These are phyloP conservation scores for Monosporozyma solicola DNA, from an alignment of 805 yeast species.

Conservation along the genomic window DNA sequence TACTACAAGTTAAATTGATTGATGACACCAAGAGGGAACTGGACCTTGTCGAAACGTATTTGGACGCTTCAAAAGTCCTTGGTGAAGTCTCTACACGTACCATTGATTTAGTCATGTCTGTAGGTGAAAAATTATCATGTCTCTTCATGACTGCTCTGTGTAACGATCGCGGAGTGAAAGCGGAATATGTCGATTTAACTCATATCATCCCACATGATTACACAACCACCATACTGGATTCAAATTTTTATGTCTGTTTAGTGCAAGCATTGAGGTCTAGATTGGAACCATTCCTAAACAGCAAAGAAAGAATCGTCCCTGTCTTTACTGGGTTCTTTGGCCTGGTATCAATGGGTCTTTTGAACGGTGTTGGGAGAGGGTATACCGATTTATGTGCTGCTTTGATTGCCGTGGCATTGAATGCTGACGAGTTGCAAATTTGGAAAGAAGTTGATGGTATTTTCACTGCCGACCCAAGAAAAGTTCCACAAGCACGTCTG, in stretches of 20 bases:
- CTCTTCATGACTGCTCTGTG: slow-evolving; percentile 78
- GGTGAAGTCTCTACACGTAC: slow-evolving; percentile 90
- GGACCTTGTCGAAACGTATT: slow-evolving; percentile 53
- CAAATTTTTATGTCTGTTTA: slow-evolving; percentile 49
- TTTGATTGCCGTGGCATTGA: slow-evolving; percentile 82
- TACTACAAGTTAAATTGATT: slow-evolving; percentile 46
- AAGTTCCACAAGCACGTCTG: slow-evolving; percentile 81
- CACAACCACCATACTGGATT: slow-evolving; percentile 52
- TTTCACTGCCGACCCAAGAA: slow-evolving; percentile 96
- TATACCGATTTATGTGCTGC: slow-evolving; percentile 98
- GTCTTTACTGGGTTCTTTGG: slow-evolving; percentile 96
- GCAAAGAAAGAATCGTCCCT: slow-evolving; percentile 48
- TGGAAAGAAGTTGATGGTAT: slow-evolving; percentile 99
- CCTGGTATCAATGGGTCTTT: slow-evolving; percentile 86
- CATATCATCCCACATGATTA: slow-evolving; percentile 57
- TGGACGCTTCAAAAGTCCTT: slow-evolving; percentile 81
- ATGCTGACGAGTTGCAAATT: slow-evolving; percentile 89
- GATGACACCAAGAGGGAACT: slow-evolving; percentile 57
- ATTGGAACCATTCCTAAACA: slow-evolving; percentile 34
- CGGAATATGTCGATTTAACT: slow-evolving; percentile 73
- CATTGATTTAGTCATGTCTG: slow-evolving; percentile 79
- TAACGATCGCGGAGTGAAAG: slow-evolving; percentile 70
- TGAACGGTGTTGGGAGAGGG: slow-evolving; percentile 93
- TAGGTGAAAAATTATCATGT: slow-evolving; percentile 91
- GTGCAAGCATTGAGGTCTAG: slow-evolving; percentile 44